A percentile compares a stretch with the other conserved stretches of the same genome.
Evolutionary conservation across 2,329 filamentous ascomycete genomes (phyloP).

Genomic region (Aspergillaceae sp.): DNA sequence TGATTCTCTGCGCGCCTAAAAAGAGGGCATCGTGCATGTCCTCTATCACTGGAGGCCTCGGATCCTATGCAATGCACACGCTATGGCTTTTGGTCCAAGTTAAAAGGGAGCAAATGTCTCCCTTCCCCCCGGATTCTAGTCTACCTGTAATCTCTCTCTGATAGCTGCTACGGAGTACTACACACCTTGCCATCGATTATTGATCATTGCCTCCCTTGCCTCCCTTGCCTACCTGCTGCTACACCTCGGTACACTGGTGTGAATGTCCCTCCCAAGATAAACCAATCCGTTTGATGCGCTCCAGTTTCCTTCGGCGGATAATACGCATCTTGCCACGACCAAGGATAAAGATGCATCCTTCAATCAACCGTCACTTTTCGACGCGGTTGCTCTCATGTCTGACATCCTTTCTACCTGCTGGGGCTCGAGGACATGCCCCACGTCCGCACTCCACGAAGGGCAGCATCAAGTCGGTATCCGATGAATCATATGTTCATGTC

Average conservation of each 20-base stretch:
- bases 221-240: background rate
- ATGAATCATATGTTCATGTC: background rate
- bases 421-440: background rate
- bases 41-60: background rate
- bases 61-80: background rate
- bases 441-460: background rate
- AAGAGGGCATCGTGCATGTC: background rate
- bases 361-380: background rate
- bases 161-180: too few species aligned
- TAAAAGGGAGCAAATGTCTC: background rate
- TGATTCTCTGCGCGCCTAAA: background rate
- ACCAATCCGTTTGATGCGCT: background rate
- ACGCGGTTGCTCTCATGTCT: background rate
- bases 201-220: background rate
- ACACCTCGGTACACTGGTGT: background rate
- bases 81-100: background rate
- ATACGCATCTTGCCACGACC: background rate
- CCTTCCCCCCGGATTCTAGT: background rate
- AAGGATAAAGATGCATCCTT: background rate
- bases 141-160: too few species aligned
- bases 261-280: background rate
- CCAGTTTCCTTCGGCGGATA: background rate
- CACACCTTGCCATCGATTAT: too few species aligned
- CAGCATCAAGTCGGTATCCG: background rate
- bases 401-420: background rate